Conservation (phyloP, 108 stramenopile genomes). For the Conticribra weissflogii region DNA sequence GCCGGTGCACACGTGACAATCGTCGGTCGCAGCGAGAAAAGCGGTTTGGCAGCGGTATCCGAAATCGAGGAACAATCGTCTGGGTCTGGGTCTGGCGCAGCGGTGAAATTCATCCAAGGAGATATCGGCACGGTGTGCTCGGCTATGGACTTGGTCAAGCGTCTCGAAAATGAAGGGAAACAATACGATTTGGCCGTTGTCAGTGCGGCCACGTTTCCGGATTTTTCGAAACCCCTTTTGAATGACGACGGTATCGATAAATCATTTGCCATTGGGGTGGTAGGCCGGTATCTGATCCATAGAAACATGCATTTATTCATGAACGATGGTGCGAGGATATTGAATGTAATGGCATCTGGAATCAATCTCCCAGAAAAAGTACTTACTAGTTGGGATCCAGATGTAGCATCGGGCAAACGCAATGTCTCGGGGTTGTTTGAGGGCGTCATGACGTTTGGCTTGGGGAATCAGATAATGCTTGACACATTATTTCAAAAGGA, state of each 20-base stretch:
- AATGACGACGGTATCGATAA: conserved; percentile 48
- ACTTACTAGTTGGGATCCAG: conserved; percentile 11
- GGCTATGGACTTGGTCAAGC: conserved; percentile 8
- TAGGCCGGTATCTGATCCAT: conserved; percentile 38
- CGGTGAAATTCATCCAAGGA: conserved; percentile 33
- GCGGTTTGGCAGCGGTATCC: conserved; percentile 21
- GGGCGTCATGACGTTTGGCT: conserved; percentile 16
- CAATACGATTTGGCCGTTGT: conserved; percentile 32
- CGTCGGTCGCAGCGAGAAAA: conserved; percentile 29
- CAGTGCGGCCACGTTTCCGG: conserved; percentile 37
- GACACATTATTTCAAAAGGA: conserved; percentile 15
- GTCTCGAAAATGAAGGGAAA: not conserved
- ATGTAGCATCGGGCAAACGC: conserved; percentile 23
- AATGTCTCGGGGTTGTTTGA: conserved; percentile 21
- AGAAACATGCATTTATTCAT: conserved; percentile 27
- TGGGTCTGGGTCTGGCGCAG: not conserved
- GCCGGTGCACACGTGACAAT: conserved; percentile 35
- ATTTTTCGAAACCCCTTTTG: conserved; percentile 20
- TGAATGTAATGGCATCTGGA: conserved; percentile 18
- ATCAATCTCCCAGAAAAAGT: conserved; percentile 8
- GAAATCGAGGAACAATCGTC: conserved; percentile 2
- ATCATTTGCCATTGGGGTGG: conserved; percentile 35
- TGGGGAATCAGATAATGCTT: conserved; percentile 42
- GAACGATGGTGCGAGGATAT: conserved; percentile 9
- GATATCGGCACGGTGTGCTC: conserved; percentile 38